These are phyloP conservation scores for Aspergillus tubingensis DNA, from an alignment of 2,329 filamentous ascomycete species.

Conservation along the genomic window DNA sequence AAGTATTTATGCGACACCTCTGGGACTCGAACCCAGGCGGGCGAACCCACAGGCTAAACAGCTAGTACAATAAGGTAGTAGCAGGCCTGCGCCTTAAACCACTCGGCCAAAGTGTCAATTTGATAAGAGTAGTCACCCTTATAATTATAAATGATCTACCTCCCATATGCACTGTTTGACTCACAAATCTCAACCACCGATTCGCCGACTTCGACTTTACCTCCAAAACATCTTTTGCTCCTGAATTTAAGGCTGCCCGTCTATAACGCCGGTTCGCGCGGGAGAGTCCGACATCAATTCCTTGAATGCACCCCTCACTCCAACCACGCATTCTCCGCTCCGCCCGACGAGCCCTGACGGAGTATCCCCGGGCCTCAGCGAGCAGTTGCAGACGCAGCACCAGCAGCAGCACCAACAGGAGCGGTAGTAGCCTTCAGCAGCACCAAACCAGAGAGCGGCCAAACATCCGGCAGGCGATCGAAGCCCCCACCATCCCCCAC, in stretches of 20 bases:
- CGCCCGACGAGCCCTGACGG: conserved; percentile 32
- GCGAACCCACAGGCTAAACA: conserved; percentile 1
- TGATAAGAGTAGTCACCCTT: neutral
- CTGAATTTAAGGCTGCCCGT: neutral
- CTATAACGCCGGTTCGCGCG: neutral
- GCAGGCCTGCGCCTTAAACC: conserved; percentile 2
- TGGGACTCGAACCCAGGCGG: conserved; percentile 3
- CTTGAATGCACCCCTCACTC: conserved; percentile 34
- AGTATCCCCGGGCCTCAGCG: neutral
- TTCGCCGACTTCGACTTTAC: neutral
- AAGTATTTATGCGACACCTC: conserved; percentile 1
- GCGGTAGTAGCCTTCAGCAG: neutral
- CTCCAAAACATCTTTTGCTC: neutral
- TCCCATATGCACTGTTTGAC: neutral
- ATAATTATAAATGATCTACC: too few relatives aligned
- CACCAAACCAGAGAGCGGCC: neutral
- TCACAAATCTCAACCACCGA: neutral
- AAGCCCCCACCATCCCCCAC: conserved; percentile 21
- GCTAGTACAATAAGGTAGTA: neutral
- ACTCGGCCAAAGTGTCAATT: neutral
- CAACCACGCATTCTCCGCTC: conserved; percentile 27
- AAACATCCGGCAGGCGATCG: conserved; percentile 3
- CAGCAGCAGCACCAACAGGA: conserved; percentile 14
- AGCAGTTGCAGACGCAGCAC: neutral
- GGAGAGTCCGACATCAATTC: neutral